These are phyloP conservation scores for Suhomyces tanzawaensis DNA, from an alignment of 805 yeast species.

Conservation along the genomic window DNA sequence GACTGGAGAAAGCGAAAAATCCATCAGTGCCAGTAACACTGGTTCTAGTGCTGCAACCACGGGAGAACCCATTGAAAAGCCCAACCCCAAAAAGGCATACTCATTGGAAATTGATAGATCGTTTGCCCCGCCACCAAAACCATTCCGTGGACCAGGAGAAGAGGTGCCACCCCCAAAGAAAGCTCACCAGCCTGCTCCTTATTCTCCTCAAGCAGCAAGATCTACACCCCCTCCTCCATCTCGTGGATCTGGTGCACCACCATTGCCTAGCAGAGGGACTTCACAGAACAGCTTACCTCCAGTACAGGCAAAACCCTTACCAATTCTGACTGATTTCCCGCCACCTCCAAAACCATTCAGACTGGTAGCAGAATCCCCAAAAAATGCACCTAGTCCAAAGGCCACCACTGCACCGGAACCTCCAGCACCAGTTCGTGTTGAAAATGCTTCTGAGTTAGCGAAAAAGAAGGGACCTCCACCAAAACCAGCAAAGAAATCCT, in stretches of 20 bases:
- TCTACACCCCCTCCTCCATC: neutral
- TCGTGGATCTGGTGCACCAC: neutral
- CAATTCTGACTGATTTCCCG: slow-evolving; percentile 7
- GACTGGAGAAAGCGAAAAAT: neutral
- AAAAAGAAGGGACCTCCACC: slow-evolving; percentile 41
- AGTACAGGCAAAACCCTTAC: neutral
- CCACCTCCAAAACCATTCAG: slow-evolving; percentile 16
- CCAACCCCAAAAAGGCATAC: slow-evolving; percentile 12
- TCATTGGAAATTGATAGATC: slow-evolving; percentile 34
- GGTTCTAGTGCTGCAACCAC: neutral
- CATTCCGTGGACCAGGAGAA: slow-evolving; percentile 12
- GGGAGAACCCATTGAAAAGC: slow-evolving; percentile 8
- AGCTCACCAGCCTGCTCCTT: neutral
- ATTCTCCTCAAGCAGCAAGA: too few relatives aligned
- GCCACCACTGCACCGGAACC: too few relatives aligned
- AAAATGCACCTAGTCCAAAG: neutral
- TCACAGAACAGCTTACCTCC: neutral
- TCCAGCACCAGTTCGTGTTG: too few relatives aligned
- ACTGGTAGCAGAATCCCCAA: neutral
- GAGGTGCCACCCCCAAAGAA: neutral
- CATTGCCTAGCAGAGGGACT: neutral
- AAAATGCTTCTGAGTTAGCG: neutral
- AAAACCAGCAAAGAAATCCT: slow-evolving; percentile 37
- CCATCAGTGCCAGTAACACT: neutral
- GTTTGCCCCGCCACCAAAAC: slow-evolving; percentile 47